Conservation (phyloP, 2,329 filamentous ascomycete genomes). For the Pezicula carpinea region DNA sequence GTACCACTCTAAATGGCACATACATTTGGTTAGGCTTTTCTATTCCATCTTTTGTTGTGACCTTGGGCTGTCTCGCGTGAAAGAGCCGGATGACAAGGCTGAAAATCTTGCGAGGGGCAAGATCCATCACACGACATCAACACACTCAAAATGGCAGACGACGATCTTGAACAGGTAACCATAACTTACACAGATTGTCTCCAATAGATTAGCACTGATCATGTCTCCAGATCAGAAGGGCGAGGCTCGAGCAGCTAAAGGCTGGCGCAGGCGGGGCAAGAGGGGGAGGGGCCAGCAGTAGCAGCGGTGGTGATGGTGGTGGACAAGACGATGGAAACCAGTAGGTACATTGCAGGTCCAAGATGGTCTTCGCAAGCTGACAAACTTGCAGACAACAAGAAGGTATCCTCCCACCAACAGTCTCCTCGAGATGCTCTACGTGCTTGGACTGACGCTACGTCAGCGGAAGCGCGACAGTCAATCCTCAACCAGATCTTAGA, state of each 20-base stretch:
- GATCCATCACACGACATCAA: not conserved
- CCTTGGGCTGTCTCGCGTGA: no score
- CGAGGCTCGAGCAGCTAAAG: constrained; percentile 90
- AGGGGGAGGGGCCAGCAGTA: constrained; percentile 40
- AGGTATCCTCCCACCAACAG: constrained; percentile 28
- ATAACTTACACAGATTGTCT: not conserved
- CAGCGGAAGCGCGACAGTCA: constrained; percentile 65
- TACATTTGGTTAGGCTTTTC: constrained; percentile 52
- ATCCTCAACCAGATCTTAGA: constrained; percentile 91
- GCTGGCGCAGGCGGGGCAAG: constrained; percentile 54
- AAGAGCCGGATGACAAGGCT: no score
- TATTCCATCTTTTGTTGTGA: constrained; percentile 42
- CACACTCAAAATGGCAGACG: constrained; percentile 25
- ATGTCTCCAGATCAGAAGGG: constrained; percentile 69
- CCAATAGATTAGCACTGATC: not conserved
- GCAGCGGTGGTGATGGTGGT: constrained; percentile 41
- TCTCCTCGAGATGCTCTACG: not conserved
- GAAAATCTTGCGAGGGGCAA: no score
- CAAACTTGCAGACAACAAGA: constrained; percentile 37
- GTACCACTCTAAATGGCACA: not conserved
- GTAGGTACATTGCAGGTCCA: constrained; percentile 36
- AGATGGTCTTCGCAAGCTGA: not conserved
- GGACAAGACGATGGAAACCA: constrained; percentile 60
- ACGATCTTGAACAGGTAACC: constrained; percentile 28
- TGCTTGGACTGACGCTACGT: constrained; percentile 10